A percentile compares a stretch with the other conserved stretches of the same genome.
phyloP scores from a whole-genome alignment of 176 grass and related monocot genomes.

The Raddia distichophylla region DNA sequence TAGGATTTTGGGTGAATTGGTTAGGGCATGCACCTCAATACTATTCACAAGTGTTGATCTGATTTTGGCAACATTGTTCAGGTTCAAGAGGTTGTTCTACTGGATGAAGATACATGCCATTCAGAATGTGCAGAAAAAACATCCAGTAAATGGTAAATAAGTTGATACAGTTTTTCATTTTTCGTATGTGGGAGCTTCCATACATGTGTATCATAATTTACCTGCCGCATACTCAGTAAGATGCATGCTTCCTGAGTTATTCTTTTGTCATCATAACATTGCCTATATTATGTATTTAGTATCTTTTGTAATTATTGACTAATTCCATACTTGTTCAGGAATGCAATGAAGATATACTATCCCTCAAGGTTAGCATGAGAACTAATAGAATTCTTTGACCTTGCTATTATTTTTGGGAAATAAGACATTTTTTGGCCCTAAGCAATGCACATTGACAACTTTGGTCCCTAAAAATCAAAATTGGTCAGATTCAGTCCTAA shows the following conservation, averaged over 20 bases:
- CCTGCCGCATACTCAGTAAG: not conserved
- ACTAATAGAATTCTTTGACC: constrained; percentile 17
- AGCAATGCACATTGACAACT: too few species aligned
- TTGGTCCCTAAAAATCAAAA: too few species aligned
- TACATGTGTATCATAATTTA: not conserved
- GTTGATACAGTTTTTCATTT: constrained; percentile 26
- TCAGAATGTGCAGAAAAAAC: constrained; percentile 43
- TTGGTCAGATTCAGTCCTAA: too few species aligned
- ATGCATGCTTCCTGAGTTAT: constrained; percentile 9
- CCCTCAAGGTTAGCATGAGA: constrained; percentile 68
- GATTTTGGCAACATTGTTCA: constrained; percentile 46
- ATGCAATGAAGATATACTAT: constrained; percentile 66
- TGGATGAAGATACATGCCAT: constrained; percentile 67
- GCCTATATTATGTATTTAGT: constrained; percentile 22
- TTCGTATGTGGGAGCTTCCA: not conserved
- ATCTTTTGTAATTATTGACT: constrained; percentile 36
- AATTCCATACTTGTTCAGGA: constrained; percentile 53
- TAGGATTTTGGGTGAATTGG: too few species aligned
- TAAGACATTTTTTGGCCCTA: too few species aligned
- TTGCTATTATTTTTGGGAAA: constrained; percentile 1
- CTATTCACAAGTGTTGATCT: constrained; percentile 6
- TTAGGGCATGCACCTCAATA: too few species aligned
- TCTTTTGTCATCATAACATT: constrained; percentile 1
- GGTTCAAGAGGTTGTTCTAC: constrained; percentile 72
- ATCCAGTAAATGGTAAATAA: constrained; percentile 58